A percentile compares a stretch with the other conserved stretches of the same genome.
Evolutionary conservation across 495 filamentous ascomycete genomes (phyloP).

Genomic region (Trichocladium uniseriatum): DNA sequence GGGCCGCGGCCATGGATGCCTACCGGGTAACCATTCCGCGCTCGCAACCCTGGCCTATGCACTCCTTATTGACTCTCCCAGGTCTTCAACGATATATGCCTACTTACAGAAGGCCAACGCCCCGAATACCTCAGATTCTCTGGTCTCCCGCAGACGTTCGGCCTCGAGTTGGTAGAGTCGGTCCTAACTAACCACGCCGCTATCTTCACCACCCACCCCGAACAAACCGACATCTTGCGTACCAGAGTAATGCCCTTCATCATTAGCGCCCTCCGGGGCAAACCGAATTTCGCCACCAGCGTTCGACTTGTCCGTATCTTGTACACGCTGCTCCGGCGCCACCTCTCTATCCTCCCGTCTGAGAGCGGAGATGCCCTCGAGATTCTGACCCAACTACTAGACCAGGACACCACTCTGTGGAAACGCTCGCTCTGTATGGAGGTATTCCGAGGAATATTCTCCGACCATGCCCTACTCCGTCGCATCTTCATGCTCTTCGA

Average conservation of each 20-base stretch:
- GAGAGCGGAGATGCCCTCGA: slow-evolving; percentile 82
- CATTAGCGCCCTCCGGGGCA: slow-evolving; percentile 67
- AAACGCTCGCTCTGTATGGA: slow-evolving; percentile 87
- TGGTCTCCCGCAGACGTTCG: slow-evolving; percentile 67
- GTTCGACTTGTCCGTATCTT: slow-evolving; percentile 75
- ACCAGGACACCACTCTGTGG: slow-evolving; percentile 75
- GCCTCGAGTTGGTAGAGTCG: slow-evolving; percentile 84
- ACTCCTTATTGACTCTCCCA: slow-evolving; percentile 17
- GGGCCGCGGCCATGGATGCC: slow-evolving; percentile 75
- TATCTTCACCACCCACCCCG: slow-evolving; percentile 67
- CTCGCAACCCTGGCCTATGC: background rate
- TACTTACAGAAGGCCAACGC: slow-evolving; percentile 73
- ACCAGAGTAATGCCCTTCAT: slow-evolving; percentile 74
- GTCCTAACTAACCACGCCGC: slow-evolving; percentile 73
- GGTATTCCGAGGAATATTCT: slow-evolving; percentile 72
- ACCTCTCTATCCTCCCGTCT: slow-evolving; percentile 60
- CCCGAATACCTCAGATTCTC: slow-evolving; percentile 70
- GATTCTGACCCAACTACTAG: slow-evolving; percentile 78
- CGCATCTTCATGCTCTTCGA: slow-evolving; percentile 78
- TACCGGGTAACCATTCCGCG: slow-evolving; percentile 44
- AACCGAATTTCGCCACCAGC: slow-evolving; percentile 70
- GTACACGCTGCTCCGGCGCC: slow-evolving; percentile 64
- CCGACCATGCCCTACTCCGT: slow-evolving; percentile 65
- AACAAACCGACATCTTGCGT: slow-evolving; percentile 72
- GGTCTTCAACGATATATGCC: slow-evolving; percentile 84